Base-by-base conservation (phyloP, 352 stramenopile genomes). In the Globisporangium mamillatum region DNA sequence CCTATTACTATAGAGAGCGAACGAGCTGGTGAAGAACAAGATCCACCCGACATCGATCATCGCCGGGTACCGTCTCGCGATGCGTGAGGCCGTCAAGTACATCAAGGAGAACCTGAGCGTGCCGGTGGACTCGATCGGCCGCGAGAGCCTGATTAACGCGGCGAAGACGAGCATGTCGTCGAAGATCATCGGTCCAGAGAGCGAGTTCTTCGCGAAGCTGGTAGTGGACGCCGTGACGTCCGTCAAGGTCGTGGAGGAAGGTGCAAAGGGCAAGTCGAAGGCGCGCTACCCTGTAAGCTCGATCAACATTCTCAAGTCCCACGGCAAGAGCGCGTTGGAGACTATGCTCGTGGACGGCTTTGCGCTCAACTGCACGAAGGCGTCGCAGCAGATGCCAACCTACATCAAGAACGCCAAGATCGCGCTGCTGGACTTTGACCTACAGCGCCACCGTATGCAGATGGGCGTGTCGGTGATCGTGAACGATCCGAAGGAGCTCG, bases 21-120 rank as follows among this genome's bases (percentile, higher is more conserved):
- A 99, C 60, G 96, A 99, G 78, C 75, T 99, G 32, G 94, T 99
- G 5, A 98, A 98, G 80, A 98, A 98, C 80, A 98, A 98, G 71
- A 98, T 99, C 68, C 98, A 99, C 86, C 98, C 98, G 65, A 99
- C 98, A 48, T 98, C 94, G 22, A 99, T 99, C 69, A 99, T 99
- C 70, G 88, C 93, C 10, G 98, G 98, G n/a, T 99, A 99, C 84
- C 90, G 97, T 52, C 75, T 98, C n/a, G 98, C 98, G 10, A 94
- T 99, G 75, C 98, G 99, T 62, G 97, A 99, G 70, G 95, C 97
- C 27, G 94, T 99, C 67, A 98, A 98, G 67, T 99, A 99, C 82
- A 98, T 99, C 69, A 99, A 99, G 82, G 94, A 98, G 70, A 97
- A 99, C 68, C 84, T 99, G 69, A 96, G 98, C 52, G 89, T 99